Evolutionary conservation across 2,329 filamentous ascomycete species (phyloP).

Genomic region (Fusarium anguioides): DNA sequence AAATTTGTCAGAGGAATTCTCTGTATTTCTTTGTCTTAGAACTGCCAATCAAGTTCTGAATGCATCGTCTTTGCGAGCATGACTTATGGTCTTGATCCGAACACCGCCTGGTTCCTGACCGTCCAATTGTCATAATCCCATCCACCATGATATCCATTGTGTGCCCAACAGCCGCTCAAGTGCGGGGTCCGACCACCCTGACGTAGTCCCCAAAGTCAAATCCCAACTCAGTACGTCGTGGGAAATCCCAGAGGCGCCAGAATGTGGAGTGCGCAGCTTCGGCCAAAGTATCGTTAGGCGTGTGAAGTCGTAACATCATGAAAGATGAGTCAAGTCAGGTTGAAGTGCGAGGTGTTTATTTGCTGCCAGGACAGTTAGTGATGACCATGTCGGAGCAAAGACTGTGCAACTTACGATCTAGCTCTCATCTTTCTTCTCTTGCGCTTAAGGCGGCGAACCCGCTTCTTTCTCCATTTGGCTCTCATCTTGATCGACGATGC

Average conservation of each 20-base stretch:
- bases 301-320: conserved; percentile 53
- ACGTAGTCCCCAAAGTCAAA: conserved; percentile 47
- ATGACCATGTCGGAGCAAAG: conserved; percentile 10
- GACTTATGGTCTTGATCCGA: conserved; percentile 45
- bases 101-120: conserved; percentile 49
- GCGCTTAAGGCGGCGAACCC: conserved; percentile 97
- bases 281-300: conserved; percentile 45
- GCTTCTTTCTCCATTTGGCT: conserved; percentile 99
- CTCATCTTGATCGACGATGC: conserved; percentile 71
- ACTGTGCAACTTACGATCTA: conserved; percentile 78
- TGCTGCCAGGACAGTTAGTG: conserved; percentile 61
- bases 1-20: conserved; percentile 32
- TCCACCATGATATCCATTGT: conserved; percentile 47
- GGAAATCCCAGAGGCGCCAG: conserved; percentile 35
- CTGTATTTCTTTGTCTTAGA: conserved; percentile 45
- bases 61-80: conserved; percentile 45
- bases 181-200: conserved; percentile 46
- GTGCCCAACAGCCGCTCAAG: conserved; percentile 45
- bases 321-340: conserved; percentile 64
- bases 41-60: conserved; percentile 41
- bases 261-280: conserved; percentile 40
- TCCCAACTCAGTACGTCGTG: conserved; percentile 36
- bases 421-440: conserved; percentile 99
- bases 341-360: conserved; percentile 73
- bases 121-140: conserved; percentile 47